A percentile compares a stretch with the other conserved stretches of the same genome.
These are phyloP conservation scores for Aspergillus kassunensis DNA, from an alignment of 495 filamentous ascomycete genomes.

Conservation along the genomic window DNA sequence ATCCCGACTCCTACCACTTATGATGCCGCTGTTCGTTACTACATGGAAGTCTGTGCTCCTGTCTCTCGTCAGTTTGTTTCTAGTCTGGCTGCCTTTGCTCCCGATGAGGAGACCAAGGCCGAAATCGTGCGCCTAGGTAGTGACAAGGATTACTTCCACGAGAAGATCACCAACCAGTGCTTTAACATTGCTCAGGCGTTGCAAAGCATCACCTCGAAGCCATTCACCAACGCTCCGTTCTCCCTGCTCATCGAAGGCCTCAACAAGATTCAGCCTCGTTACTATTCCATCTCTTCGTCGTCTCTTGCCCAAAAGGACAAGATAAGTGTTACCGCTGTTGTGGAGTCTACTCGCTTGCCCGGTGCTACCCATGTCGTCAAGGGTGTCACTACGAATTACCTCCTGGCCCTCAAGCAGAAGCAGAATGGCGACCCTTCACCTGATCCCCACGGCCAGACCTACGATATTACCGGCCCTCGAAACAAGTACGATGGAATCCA, in stretches of 20 bases:
- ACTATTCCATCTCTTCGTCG: constrained; percentile 99
- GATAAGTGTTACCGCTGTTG: constrained; percentile 92
- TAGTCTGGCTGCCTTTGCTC: constrained; percentile 83
- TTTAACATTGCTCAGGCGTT: constrained; percentile 89
- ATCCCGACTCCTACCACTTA: constrained; percentile 97
- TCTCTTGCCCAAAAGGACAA: constrained; percentile 90
- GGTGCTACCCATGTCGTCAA: constrained; percentile 78
- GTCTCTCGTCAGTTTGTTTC: constrained; percentile 95
- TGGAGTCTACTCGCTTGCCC: constrained; percentile 75
- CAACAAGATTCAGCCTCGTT: constrained; percentile 92
- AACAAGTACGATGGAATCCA: constrained; percentile 98
- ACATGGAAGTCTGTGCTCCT: constrained; percentile 93
- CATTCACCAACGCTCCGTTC: constrained; percentile 84
- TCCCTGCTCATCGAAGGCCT: constrained; percentile 92
- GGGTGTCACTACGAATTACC: constrained; percentile 96
- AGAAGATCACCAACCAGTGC: constrained; percentile 75
- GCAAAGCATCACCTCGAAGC: constrained; percentile 65
- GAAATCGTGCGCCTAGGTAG: constrained; percentile 84
- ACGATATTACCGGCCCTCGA: constrained; percentile 83
- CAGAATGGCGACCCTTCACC: constrained; percentile 87
- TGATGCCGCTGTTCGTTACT: constrained; percentile 89
- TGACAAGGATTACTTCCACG: constrained; percentile 95
- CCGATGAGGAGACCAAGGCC: constrained; percentile 74
- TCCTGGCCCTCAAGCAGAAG: constrained; percentile 93
- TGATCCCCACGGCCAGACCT: constrained; percentile 81